Conservation (phyloP, 139 green algal species). For the Chlamydomonas schloesseri region DNA sequence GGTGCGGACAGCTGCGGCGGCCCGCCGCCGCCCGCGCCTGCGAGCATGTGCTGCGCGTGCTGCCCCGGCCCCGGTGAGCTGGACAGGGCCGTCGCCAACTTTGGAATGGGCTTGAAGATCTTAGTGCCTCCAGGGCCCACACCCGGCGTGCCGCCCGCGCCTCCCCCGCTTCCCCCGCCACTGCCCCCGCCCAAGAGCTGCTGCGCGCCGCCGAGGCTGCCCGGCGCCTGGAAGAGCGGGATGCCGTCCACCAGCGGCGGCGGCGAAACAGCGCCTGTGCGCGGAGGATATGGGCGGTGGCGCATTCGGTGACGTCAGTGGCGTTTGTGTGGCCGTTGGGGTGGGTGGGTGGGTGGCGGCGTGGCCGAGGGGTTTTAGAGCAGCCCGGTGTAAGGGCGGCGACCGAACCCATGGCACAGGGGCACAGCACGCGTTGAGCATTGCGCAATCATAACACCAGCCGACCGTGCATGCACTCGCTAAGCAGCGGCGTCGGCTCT, state of each 20-base stretch:
- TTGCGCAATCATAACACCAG: too few relatives aligned
- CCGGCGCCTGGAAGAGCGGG: slow-evolving; percentile 11
- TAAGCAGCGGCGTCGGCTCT: too few relatives aligned
- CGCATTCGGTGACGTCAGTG: too few relatives aligned
- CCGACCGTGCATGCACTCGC: too few relatives aligned
- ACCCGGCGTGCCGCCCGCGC: neutral
- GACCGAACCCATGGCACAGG: too few relatives aligned
- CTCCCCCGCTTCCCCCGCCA: neutral
- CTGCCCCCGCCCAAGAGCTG: neutral
- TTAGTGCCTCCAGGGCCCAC: neutral
- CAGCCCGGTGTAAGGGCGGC: too few relatives aligned
- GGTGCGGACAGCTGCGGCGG: slow-evolving; percentile 16
- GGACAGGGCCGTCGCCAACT: neutral
- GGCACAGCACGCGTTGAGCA: too few relatives aligned
- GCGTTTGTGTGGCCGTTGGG: too few relatives aligned
- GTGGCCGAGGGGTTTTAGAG: too few relatives aligned
- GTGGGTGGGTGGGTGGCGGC: too few relatives aligned
- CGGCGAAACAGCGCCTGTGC: slow-evolving; percentile 8
- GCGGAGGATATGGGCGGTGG: neutral
- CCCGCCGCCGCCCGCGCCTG: too few relatives aligned
- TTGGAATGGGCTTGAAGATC: slow-evolving; percentile 34
- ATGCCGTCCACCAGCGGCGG: slow-evolving; percentile 23
- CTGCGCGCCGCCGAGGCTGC: too few relatives aligned
- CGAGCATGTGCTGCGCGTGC: neutral
- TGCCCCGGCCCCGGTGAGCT: neutral